Conservation (phyloP, 352 stramenopile genomes). For the Phytophthora cajani region DNA sequence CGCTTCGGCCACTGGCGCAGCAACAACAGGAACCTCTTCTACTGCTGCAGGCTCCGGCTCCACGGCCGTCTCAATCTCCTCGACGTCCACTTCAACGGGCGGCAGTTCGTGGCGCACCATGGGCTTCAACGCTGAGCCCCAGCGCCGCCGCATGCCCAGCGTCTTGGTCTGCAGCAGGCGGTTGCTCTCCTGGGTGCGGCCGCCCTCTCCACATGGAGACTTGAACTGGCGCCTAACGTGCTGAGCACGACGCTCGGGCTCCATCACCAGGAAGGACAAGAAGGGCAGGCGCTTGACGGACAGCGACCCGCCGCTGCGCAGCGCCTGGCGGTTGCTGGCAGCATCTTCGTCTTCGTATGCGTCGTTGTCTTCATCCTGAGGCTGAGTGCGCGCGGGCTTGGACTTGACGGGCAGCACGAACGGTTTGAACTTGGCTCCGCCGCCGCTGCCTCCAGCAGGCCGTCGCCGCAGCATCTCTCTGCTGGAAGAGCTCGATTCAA, state of each 20-base stretch:
- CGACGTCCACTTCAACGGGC: slow-evolving; percentile 68
- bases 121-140: slow-evolving; percentile 56
- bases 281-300: slow-evolving; percentile 83
- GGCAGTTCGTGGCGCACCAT: slow-evolving; percentile 73
- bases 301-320: slow-evolving; percentile 59
- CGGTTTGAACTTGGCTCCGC: slow-evolving; percentile 67
- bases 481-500: slow-evolving; percentile 14
- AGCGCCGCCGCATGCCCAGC: slow-evolving; percentile 79
- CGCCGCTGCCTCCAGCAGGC: slow-evolving; percentile 9
- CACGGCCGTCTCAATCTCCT: slow-evolving; percentile 52
- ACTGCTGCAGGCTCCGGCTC: slow-evolving; percentile 30
- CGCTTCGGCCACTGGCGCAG: slow-evolving; percentile 33
- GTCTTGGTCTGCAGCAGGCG: slow-evolving; percentile 83
- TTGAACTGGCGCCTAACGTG: slow-evolving; percentile 78
- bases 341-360: slow-evolving; percentile 47
- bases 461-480: slow-evolving; percentile 51
- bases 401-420: slow-evolving; percentile 79
- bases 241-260: slow-evolving; percentile 59
- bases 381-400: slow-evolving; percentile 4
- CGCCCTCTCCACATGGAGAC: slow-evolving; percentile 66
- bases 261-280: slow-evolving; percentile 81
- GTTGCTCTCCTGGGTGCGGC: slow-evolving; percentile 77
- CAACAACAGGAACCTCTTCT: slow-evolving; percentile 31
- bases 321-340: slow-evolving; percentile 53
- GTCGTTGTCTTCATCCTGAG: slow-evolving; percentile 27